Base-by-base conservation (phyloP, 345 rosid species). In the Camelina neglecta region DNA sequence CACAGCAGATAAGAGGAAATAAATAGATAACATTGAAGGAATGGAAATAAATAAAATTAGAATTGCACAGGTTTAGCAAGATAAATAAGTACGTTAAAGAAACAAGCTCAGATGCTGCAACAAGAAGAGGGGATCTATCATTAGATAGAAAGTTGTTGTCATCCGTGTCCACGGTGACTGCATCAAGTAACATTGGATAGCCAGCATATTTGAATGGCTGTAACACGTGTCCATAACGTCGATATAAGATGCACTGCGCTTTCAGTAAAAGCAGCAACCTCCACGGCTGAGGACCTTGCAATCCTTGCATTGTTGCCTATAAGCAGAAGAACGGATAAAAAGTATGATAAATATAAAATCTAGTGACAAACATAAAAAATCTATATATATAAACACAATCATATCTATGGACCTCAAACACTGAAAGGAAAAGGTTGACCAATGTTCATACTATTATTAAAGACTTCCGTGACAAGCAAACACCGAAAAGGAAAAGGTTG, bases 271-370 rank as follows among this genome's bases (percentile, higher is more conserved):
- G 98, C 87, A 95, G 84, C 79, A 95, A 69, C 84, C 98, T 90
- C 99, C 99, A 95, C 50, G 97, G 85, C 76, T 95, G 99, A 65
- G 99, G 98, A 83, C 99, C 99, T 89, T 95, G 99, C 80, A 95
- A 79, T 62, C 99, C 99, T 95, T 95, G 99, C 91, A 95, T 90
- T 70, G 99, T 95, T 72, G 98, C 98, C 99, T 95, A 65, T 39
- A 71, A 73, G 81, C 66, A 82, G 61, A 41, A 41, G 20, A 67
- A 31, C 13, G 1, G 50, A 60, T 66, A 36, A 33, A 33, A 13
- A 59, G 5, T 49, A 49, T 49, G 38, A 58, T 20, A 44, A 23
- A 47, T 69, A 55, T 12, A 16, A 5, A 41, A 55, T 16, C 24
- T 12, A 70, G 31, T 38, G 33, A 6, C 53, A 48, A 1, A 13